Base-by-base conservation (phyloP, 495 filamentous ascomycete genomes). In the Pseudoneurospora amorphoporcata region DNA sequence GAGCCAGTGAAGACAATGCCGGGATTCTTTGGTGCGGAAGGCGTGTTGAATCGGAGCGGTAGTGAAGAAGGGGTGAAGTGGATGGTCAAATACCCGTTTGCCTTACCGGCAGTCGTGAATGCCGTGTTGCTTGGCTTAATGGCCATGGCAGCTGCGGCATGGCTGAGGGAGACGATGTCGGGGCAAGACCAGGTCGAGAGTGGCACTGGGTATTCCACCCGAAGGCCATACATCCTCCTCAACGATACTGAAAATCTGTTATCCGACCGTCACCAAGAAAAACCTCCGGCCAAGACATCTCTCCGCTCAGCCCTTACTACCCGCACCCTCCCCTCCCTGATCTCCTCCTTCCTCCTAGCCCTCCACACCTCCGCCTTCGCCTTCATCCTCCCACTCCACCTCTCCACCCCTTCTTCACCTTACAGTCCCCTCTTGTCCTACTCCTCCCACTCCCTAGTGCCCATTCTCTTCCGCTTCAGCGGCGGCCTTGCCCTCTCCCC, bases 361-460 rank as follows among this genome's bases (percentile, higher is more conserved):
- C 84, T 92, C 74, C 92, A 95, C 78, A 89, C 90, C 41, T 87
- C 89, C 42, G 89, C 92, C 8, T 95, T 92, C 84, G 91, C 90
- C 80, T 86, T 90, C 68, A 84, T 94, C 75, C 91, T 90, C 65
- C 92, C 90, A 69, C 86, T 92, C 35, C 92, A 91, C 77, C 82
- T 95, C 69, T 90, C 90, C 9, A 88, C 88, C 3, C 90, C 91
- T 0, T 86, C 86, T 81, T 84, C 4, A 81, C 88, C 38, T 85
- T 93, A 76, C 83, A 85, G 70, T 93, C 93, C 79, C 85, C 86
- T 23, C 91, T 91, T 70, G 91, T 92, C 0, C 83, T 94, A 5
- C 92, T 89, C 7, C 81, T 94, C 7, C 83, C 87, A 32, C 88
- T 92, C 2, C 83, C 87, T 0, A 87, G 14, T 35, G 0, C 0